phyloP scores from a whole-genome alignment of 805 yeast genomes.

The Ogataea neopini region DNA sequence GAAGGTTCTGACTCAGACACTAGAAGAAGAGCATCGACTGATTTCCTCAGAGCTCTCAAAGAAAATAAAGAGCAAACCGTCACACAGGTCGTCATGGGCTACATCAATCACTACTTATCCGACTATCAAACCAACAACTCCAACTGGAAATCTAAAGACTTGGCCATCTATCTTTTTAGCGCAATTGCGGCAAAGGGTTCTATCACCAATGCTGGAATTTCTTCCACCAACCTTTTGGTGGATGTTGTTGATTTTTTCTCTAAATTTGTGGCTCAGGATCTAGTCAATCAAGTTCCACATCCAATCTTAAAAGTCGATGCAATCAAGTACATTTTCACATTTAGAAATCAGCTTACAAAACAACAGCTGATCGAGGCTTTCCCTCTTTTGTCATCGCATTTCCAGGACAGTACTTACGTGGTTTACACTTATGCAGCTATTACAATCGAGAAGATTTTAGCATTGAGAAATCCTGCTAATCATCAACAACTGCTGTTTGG shows the following conservation, averaged over 20 bases:
- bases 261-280: constrained; percentile 78
- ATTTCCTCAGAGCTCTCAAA: constrained; percentile 83
- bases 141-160: constrained; percentile 85
- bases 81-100: constrained; percentile 71
- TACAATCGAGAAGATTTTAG: constrained; percentile 83
- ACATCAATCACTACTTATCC: constrained; percentile 67
- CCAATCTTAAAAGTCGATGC: constrained; percentile 91
- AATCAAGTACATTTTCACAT: constrained; percentile 82
- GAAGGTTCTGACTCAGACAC: constrained; percentile 96
- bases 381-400: constrained; percentile 73
- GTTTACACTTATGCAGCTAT: constrained; percentile 93
- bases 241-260: constrained; percentile 88
- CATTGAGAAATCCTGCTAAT: constrained; percentile 65
- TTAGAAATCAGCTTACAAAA: constrained; percentile 90
- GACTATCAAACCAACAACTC: constrained; percentile 43
- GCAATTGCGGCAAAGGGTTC: constrained; percentile 91
- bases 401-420: constrained; percentile 67
- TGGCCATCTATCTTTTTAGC: constrained; percentile 82
- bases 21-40: constrained; percentile 90
- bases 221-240: constrained; percentile 78
- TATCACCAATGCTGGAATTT: constrained; percentile 82
- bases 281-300: constrained; percentile 56
- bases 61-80: constrained; percentile 72
- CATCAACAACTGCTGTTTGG: constrained; percentile 61
- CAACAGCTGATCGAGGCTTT: constrained; percentile 76